A percentile compares a stretch with the other conserved stretches of the same genome.
Evolutionary conservation across 345 rosid genomes (phyloP).

Genomic region (Eucalyptus tenuipes): DNA sequence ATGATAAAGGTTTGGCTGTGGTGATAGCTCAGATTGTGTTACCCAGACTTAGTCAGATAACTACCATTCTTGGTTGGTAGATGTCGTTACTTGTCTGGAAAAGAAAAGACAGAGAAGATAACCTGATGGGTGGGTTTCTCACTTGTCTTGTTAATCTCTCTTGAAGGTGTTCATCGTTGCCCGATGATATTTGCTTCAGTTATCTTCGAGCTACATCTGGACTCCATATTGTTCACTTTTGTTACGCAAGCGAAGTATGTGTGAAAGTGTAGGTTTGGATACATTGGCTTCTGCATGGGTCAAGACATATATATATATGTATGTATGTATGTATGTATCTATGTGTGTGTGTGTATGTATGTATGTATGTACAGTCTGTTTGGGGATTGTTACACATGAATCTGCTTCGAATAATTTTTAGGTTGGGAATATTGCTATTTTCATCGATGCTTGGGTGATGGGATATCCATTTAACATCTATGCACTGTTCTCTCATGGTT

Average conservation of each 20-base stretch:
- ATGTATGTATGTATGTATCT: no score
- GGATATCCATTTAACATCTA: neutral
- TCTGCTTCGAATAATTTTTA: neutral
- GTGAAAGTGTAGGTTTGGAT: neutral
- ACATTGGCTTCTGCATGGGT: neutral
- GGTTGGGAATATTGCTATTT: neutral
- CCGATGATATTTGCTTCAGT: conserved; percentile 9
- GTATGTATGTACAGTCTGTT: neutral
- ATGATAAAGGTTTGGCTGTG: conserved; percentile 82
- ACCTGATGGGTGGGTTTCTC: conserved; percentile 27
- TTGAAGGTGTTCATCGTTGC: conserved; percentile 39
- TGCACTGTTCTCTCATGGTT: neutral
- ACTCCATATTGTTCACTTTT: conserved; percentile 3
- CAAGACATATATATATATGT: no score
- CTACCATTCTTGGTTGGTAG: conserved; percentile 8
- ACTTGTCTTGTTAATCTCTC: conserved; percentile 6
- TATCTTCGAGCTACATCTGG: conserved; percentile 43
- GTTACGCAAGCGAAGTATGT: neutral
- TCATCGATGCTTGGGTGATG: neutral
- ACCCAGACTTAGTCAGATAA: conserved; percentile 17
- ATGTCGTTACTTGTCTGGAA: conserved; percentile 42
- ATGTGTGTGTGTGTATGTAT: neutral
- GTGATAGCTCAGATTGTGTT: conserved; percentile 52
- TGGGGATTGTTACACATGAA: neutral
- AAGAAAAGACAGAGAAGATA: conserved; percentile 14